Base-by-base conservation (phyloP, 345 rosid genomes). In the Populus tremula region DNA sequence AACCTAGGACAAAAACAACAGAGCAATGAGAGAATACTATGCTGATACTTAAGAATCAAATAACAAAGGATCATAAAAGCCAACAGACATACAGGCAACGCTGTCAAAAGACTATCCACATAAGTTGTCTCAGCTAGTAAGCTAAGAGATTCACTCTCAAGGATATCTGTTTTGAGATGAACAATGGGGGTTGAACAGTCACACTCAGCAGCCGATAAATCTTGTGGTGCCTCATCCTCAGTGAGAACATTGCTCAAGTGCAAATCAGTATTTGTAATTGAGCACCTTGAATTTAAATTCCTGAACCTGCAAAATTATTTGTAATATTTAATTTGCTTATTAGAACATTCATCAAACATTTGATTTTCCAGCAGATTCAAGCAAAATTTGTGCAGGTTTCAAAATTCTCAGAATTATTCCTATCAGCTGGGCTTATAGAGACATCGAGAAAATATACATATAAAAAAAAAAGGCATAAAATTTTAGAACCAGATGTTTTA, bases 31-130 rank as follows among this genome's bases (percentile, higher is more conserved):
- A 59, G 69, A 47, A 66, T 43, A 20, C 6, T 38, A 74, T n/a
- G 27, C 4, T 1, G 21, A 59, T 39, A 41, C 29, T 10, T 7
- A 67, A 67, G 18, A 3, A 29, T 17, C 10, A 38, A 20, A 66
- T 33, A 33, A 33, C 36, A 33, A 13, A 56, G 27, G 72, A 69
- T 21, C 59, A 70, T 45, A 73, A 56, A 67, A 10, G 67, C 64
- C 18, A 70, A 65, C 17, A 16, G 56, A 78, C 92, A 18, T 87
- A 93, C 99, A 2, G 96, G 97, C 82, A 95, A 82, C 64, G 87
- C 81, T 27, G 93, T 88, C 87, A 95, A 82, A 68, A 95, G 87
- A 61, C 89, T 87, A 80, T 91, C 98, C 6, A 88, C 88, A 74
- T 77, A 92, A 74, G 92, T 83, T 64, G 85, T 82, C 77, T 87